These are phyloP conservation scores for Chenopodium formosanum DNA, from an alignment of 148 eudicot genomes.

Conservation along the genomic window DNA sequence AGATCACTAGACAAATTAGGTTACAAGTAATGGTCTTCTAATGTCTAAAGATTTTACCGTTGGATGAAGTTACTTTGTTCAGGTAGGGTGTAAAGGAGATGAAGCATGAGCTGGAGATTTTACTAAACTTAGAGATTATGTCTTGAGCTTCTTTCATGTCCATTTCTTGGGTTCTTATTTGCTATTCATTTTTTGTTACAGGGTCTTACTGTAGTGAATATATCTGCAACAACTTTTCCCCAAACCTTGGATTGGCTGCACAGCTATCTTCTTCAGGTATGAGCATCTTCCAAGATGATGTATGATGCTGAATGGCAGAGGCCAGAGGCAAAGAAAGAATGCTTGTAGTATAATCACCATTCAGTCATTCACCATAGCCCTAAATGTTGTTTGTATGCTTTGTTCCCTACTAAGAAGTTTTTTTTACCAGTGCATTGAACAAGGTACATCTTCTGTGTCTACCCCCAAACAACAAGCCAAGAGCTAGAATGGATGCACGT, in stretches of 20 bases:
- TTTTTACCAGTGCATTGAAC: constrained; percentile 68
- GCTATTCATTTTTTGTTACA: constrained; percentile 29
- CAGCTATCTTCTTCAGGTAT: constrained; percentile 88
- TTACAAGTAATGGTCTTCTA: not conserved
- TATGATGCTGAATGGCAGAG: not conserved
- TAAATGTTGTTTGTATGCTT: constrained; percentile 3
- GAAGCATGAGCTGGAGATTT: not conserved
- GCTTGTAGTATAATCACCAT: not conserved
- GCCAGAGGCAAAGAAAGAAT: not conserved
- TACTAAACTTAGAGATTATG: not conserved
- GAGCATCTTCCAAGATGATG: not conserved
- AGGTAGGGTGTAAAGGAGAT: not conserved
- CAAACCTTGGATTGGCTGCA: constrained; percentile 98
- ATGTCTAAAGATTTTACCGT: not conserved
- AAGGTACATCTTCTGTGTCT: constrained; percentile 60
- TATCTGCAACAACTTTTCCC: constrained; percentile 91
- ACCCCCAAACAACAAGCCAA: constrained; percentile 30
- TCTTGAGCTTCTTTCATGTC: not conserved
- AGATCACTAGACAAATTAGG: not conserved
- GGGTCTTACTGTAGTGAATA: constrained; percentile 85
- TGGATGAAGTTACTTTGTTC: not conserved
- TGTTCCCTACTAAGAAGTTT: not conserved
- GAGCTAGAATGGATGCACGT: constrained; percentile 22
- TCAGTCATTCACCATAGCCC: not conserved
- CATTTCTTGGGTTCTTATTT: not conserved